A percentile compares a stretch with the other conserved stretches of the same genome.
Evolutionary conservation across 495 filamentous ascomycete genomes (phyloP).

Genomic region (Penicillium verhagenii): DNA sequence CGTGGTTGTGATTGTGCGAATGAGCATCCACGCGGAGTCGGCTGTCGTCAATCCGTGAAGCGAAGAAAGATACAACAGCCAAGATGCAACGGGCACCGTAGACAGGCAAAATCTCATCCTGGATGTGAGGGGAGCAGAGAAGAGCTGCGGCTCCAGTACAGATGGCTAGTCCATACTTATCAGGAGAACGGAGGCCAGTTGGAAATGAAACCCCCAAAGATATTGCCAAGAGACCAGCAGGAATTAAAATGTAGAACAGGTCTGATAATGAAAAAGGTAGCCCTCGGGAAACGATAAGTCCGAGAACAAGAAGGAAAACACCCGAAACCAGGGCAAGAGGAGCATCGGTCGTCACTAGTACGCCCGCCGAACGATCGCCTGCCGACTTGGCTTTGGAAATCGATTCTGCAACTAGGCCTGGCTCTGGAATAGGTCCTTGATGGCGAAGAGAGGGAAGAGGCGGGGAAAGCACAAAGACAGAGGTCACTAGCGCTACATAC

Average conservation of each 20-base stretch:
- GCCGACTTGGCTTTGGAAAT: slow-evolving; percentile 16
- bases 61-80: slow-evolving; percentile 33
- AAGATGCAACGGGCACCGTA: slow-evolving; percentile 35
- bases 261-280: slow-evolving; percentile 23
- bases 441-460: slow-evolving; percentile 35
- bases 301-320: slow-evolving; percentile 19
- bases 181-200: slow-evolving; percentile 26
- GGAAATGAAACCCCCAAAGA: slow-evolving; percentile 29
- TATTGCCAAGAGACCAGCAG: slow-evolving; percentile 30
- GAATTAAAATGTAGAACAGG: slow-evolving; percentile 24
- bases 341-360: slow-evolving; percentile 27
- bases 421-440: slow-evolving; percentile 24
- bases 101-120: slow-evolving; percentile 26
- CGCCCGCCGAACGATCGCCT: slow-evolving; percentile 11
- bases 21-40: slow-evolving; percentile 27
- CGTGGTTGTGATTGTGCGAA: slow-evolving; percentile 31
- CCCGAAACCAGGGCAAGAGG: slow-evolving; percentile 32
- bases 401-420: slow-evolving; percentile 27
- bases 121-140: slow-evolving; percentile 35
- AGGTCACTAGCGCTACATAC: slow-evolving; percentile 45
- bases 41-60: slow-evolving; percentile 39
- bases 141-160: slow-evolving; percentile 31
- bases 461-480: slow-evolving; percentile 42
- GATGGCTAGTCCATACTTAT: slow-evolving; percentile 38
- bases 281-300: slow-evolving; percentile 22